Conservation (phyloP, 805 yeast species). For the Suhomyces xylopsoci region DNA sequence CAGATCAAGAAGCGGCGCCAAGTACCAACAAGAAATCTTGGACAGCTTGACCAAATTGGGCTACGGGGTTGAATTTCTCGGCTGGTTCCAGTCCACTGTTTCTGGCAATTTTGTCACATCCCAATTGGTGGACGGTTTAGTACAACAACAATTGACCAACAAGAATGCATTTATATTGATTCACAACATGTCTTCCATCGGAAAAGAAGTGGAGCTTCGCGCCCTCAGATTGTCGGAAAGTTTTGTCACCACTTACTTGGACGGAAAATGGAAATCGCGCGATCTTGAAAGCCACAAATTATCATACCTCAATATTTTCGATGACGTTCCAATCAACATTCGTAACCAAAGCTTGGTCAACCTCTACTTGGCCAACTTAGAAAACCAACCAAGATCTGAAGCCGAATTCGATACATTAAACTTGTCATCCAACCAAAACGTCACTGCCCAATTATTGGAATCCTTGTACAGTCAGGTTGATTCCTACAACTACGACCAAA, state of each 20-base stretch:
- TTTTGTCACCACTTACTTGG: slow-evolving; percentile 54
- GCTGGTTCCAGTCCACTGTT: slow-evolving; percentile 74
- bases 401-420: slow-evolving; percentile 38
- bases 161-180: slow-evolving; percentile 57
- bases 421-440: slow-evolving; percentile 42
- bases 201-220: slow-evolving; percentile 62
- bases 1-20: slow-evolving; percentile 57
- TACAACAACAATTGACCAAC: slow-evolving; percentile 56
- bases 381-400: slow-evolving; percentile 15
- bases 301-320: slow-evolving; percentile 63
- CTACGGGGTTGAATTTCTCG: slow-evolving; percentile 66
- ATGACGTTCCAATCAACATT: slow-evolving; percentile 64
- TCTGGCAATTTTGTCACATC: slow-evolving; percentile 69
- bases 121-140: slow-evolving; percentile 65
- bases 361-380: slow-evolving; percentile 42
- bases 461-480: slow-evolving; percentile 66
- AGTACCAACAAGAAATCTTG: slow-evolving; percentile 67
- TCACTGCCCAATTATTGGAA: slow-evolving; percentile 52
- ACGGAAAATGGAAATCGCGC: slow-evolving; percentile 64
- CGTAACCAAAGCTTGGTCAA: slow-evolving; percentile 68
- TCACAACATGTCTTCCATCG: slow-evolving; percentile 68
- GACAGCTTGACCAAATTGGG: slow-evolving; percentile 60
- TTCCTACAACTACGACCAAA: slow-evolving; percentile 72
- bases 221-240: slow-evolving; percentile 65
- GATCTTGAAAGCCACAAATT: slow-evolving; percentile 58